Evolutionary conservation across 139 green algal genomes (phyloP).

Genomic region (Closterium sp.): DNA sequence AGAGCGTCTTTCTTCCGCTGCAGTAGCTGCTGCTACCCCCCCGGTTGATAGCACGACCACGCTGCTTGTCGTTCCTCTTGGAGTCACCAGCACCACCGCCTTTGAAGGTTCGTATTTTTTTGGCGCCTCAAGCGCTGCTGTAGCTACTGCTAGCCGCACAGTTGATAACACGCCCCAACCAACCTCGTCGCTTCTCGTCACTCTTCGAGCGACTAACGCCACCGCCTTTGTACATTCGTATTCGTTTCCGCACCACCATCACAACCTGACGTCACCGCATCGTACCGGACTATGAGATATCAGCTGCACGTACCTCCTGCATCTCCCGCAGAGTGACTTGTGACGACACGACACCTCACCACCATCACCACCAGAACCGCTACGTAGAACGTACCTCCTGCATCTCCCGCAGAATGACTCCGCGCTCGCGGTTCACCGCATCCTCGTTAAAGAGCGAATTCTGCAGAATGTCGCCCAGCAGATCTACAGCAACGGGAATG

Average conservation of each 20-base stretch:
- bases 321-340: constrained; percentile 96
- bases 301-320: constrained; percentile 75
- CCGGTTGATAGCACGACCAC: background rate
- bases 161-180: background rate
- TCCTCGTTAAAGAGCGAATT: constrained; percentile 83
- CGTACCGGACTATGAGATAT: background rate
- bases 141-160: background rate
- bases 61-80: background rate
- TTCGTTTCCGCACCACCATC: background rate
- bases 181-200: background rate
- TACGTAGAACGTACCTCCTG: constrained; percentile 82
- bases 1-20: background rate
- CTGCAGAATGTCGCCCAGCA: constrained; percentile 96
- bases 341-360: too few relatives aligned
- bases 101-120: too few relatives aligned
- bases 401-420: constrained; percentile 97
- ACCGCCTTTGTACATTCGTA: too few relatives aligned
- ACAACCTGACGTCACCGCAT: too few relatives aligned
- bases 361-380: too few relatives aligned
- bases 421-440: constrained; percentile 85
- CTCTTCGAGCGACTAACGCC: background rate
- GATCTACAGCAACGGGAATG: constrained; percentile 83
- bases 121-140: too few relatives aligned
- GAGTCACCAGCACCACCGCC: background rate
- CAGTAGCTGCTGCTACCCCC: background rate